Base-by-base conservation (phyloP, 495 filamentous ascomycete species). In the Trichocladium uniseriatum region DNA sequence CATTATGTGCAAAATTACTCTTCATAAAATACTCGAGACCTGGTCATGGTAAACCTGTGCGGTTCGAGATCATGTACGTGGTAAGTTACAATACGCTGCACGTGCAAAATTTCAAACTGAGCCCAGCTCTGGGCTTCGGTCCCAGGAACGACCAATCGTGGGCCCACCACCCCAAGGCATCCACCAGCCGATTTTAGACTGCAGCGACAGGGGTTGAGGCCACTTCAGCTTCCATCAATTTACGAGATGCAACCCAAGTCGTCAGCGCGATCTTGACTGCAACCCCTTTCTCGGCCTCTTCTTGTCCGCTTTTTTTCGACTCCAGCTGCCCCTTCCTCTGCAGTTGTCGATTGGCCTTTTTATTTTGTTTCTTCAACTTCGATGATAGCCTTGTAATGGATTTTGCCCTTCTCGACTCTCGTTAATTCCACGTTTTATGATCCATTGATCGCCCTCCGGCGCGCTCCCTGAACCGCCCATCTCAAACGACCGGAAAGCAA, bases 391-490 rank as follows among this genome's bases (percentile, higher is more conserved):
- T 70, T 71, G 61, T 73, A 71, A 74, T 72, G 57, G 48, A 41
- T 38, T 34, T 68, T 71, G 45, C 31, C 43, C 60, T 69, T 72
- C 63, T 65, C 56, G 57, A 73, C 70, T 68, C 56, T 75, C 69
- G 57, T 73, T 73, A 68, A 72, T 54, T 35, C 49, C 43, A 29
- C 28, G 22, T 56, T 61, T 47, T 42, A 49, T 56, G 24, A 41
- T n/a, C n/a, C n/a, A n/a, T n/a, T n/a, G n/a, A n/a, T 38, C 48
- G 31, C 31, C 31, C 31, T 11, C 31, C 9, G 7, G 3, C 31
- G 13, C 7, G 31, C 31, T 11, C 31, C 11, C 31, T 11, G 31
- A 32, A 32, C 31, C 31, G 5, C 2, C 31, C 31, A 32, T 4
- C 2, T 10, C 9, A 11, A n/a, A n/a, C n/a, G n/a, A n/a, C n/a